phyloP scores from a whole-genome alignment of 257 asterid species.

The Schizonepeta tenuifolia region DNA sequence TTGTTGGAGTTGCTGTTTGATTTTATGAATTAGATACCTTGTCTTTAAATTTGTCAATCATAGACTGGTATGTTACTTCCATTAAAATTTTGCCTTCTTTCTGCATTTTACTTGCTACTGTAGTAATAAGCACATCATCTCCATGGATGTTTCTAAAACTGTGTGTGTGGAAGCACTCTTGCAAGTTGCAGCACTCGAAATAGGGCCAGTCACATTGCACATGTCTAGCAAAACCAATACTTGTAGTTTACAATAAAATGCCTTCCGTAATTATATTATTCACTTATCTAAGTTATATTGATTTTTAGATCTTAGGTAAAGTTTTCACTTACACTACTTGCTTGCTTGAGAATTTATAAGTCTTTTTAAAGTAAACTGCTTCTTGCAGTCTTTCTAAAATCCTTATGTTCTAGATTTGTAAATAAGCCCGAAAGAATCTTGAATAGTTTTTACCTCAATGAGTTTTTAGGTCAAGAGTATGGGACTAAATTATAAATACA shows the following conservation, averaged over 20 bases:
- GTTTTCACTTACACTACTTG: too few relatives aligned
- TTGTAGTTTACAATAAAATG: too few relatives aligned
- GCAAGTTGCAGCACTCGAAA: background rate
- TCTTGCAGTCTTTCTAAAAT: conserved; percentile 5
- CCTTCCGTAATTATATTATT: too few relatives aligned
- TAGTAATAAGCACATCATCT: conserved; percentile 10
- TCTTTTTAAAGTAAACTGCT: background rate
- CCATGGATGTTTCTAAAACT: background rate
- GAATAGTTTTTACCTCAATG: background rate
- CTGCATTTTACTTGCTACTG: conserved; percentile 17
- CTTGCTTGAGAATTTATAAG: background rate
- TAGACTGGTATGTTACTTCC: conserved; percentile 56
- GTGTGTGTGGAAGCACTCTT: conserved; percentile 2
- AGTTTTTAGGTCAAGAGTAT: too few relatives aligned
- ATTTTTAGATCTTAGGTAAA: too few relatives aligned
- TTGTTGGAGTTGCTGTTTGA: too few relatives aligned
- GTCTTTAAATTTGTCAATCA: too few relatives aligned
- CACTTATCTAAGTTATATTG: too few relatives aligned
- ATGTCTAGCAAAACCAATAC: too few relatives aligned
- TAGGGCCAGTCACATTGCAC: conserved; percentile 2
- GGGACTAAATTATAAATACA: too few relatives aligned
- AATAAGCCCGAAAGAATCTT: background rate
- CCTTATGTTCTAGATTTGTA: background rate
- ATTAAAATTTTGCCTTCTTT: conserved; percentile 10
- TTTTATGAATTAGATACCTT: too few relatives aligned